Conservation (phyloP, 2,329 filamentous ascomycete species). For the Podosphaera aphanis region DNA sequence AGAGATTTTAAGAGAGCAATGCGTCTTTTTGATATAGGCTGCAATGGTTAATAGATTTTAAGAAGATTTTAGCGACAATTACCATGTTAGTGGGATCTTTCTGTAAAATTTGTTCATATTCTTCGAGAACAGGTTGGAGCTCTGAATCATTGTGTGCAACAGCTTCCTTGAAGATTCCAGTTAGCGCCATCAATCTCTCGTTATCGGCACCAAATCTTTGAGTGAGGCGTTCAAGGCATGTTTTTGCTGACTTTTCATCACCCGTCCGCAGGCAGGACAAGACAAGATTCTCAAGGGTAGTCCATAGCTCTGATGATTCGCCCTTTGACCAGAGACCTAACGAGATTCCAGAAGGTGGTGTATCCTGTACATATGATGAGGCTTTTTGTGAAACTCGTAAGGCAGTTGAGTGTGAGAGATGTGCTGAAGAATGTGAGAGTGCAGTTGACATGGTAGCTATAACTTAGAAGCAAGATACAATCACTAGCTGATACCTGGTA, state of each 20-base stretch:
- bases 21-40: conserved; percentile 70
- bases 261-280: conserved; percentile 64
- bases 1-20: conserved; percentile 58
- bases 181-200: conserved; percentile 64
- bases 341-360: conserved; percentile 29
- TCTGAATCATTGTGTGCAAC: conserved; percentile 41
- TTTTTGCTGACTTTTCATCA: conserved; percentile 53
- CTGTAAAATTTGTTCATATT: conserved; percentile 54
- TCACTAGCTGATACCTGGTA: background rate
- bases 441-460: conserved; percentile 23
- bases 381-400: conserved; percentile 37
- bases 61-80: conserved; percentile 17
- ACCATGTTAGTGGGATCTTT: conserved; percentile 63
- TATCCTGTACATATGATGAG: conserved; percentile 29
- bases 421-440: conserved; percentile 31
- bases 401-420: conserved; percentile 31
- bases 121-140: conserved; percentile 45
- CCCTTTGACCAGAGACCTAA: conserved; percentile 30
- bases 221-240: conserved; percentile 52
- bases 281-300: conserved; percentile 66
- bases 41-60: conserved; percentile 13
- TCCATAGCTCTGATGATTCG: conserved; percentile 66
- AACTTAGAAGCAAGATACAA: too few species aligned
- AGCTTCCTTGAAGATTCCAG: conserved; percentile 68
- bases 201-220: conserved; percentile 64